Conservation (phyloP, 2,329 filamentous ascomycete genomes). For the Gaeumannomyces tritici region DNA sequence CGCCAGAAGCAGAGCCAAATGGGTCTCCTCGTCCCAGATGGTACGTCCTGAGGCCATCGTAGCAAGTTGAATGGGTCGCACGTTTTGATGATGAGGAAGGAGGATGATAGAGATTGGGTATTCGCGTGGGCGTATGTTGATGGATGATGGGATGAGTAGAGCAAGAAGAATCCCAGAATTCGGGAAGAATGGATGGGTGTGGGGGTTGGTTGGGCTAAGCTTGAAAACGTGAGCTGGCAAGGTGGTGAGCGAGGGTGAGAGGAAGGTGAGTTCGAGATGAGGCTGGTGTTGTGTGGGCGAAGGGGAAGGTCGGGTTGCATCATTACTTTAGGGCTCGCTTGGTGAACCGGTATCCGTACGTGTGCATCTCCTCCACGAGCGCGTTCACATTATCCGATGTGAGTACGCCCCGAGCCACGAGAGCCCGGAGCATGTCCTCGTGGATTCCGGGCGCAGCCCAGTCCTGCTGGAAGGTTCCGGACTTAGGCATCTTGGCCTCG, state of each 20-base stretch:
- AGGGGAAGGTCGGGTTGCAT: neutral
- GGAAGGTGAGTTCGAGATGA: neutral
- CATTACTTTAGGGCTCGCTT: slow-evolving; percentile 16
- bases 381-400: slow-evolving; percentile 17
- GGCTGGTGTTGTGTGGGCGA: neutral
- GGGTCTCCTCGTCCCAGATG: slow-evolving; percentile 11
- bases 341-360: slow-evolving; percentile 17
- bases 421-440: slow-evolving; percentile 30
- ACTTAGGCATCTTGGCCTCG: slow-evolving; percentile 4
- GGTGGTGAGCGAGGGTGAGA: neutral
- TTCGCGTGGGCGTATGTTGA: neutral
- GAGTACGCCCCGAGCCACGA: slow-evolving; percentile 27
- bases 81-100: neutral
- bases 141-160: neutral
- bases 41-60: slow-evolving; percentile 7
- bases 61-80: neutral
- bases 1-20: neutral
- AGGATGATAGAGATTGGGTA: no score
- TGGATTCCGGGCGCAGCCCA: slow-evolving; percentile 31
- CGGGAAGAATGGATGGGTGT: no score
- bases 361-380: slow-evolving; percentile 14
- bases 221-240: neutral
- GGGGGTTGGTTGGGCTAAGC: neutral
- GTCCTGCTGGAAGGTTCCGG: slow-evolving; percentile 12
- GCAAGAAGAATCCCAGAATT: neutral